These are phyloP conservation scores for Globomyces sp. DNA, from an alignment of 371 early-diverging fungal species.

Conservation along the genomic window DNA sequence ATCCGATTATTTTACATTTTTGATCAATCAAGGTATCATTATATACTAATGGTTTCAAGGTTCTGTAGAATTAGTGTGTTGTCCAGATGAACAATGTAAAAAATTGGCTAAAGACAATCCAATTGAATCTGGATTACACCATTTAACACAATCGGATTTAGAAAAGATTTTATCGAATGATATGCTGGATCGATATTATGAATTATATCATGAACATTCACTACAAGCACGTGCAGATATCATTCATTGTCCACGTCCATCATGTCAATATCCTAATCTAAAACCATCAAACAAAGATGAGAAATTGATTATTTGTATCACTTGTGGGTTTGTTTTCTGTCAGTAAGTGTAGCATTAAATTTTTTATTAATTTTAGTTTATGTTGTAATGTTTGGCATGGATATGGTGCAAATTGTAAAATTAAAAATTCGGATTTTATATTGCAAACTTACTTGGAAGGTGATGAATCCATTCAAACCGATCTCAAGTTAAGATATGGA, in stretches of 20 bases:
- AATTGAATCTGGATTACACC: background rate
- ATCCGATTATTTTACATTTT: slow-evolving; percentile 1
- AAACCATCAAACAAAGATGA: no score
- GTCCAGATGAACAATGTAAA: slow-evolving; percentile 12
- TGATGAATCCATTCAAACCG: no score
- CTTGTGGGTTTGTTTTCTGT: no score
- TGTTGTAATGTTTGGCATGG: no score
- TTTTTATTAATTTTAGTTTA: no score
- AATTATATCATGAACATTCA: background rate
- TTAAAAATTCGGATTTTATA: no score
- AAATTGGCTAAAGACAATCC: background rate
- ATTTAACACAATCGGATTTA: slow-evolving; percentile 2
- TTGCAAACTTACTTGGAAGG: no score
- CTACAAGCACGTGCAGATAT: slow-evolving; percentile 3
- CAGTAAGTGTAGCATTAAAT: no score
- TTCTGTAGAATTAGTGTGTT: background rate
- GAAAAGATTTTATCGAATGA: background rate
- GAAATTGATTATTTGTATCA: no score
- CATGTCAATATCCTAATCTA: slow-evolving; percentile 1
- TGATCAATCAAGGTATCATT: background rate
- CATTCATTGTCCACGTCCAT: slow-evolving; percentile 2
- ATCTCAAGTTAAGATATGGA: no score
- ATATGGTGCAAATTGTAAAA: no score
- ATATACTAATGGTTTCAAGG: background rate
- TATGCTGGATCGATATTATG: background rate